Evolutionary conservation across 169 alveolate genomes (phyloP).

Genomic region (Cryptosporidium meleagridis): DNA sequence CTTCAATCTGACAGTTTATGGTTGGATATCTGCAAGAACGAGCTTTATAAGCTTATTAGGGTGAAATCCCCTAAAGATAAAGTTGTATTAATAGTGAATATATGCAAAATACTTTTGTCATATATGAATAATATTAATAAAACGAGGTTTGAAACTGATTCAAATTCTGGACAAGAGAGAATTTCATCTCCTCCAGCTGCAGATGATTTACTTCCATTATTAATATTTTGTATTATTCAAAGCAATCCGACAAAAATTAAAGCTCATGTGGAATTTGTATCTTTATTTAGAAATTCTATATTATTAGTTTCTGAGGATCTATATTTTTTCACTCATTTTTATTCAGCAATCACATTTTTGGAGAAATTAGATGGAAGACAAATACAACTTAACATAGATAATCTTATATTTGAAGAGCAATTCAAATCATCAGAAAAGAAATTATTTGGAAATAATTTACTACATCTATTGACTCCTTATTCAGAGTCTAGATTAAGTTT

Average conservation of each 20-base stretch:
- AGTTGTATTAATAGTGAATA: conserved; percentile 60
- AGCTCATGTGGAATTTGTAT: conserved; percentile 84
- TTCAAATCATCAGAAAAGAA: conserved; percentile 33
- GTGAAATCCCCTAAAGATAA: conserved; percentile 72
- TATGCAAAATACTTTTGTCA: conserved; percentile 54
- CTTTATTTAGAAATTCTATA: conserved; percentile 84
- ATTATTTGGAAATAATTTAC: conserved; percentile 33
- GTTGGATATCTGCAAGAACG: conserved; percentile 60
- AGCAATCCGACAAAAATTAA: conserved; percentile 86
- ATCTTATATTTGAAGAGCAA: conserved; percentile 15
- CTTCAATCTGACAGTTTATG: conserved; percentile 47
- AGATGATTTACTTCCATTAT: conserved; percentile 86
- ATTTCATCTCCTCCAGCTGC: conserved; percentile 81
- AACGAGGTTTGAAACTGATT: background rate
- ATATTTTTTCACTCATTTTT: conserved; percentile 85
- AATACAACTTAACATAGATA: conserved; percentile 57
- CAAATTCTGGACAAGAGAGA: background rate
- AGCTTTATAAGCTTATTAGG: conserved; percentile 40
- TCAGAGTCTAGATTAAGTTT: conserved; percentile 22
- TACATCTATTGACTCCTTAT: conserved; percentile 17
- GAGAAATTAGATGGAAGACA: conserved; percentile 67
- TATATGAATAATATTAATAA: conserved; percentile 59
- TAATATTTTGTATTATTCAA: conserved; percentile 83
- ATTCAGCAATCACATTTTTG: conserved; percentile 82
- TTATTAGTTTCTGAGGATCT: conserved; percentile 86